Base-by-base conservation (phyloP, 495 filamentous ascomycete species). In the Aspergillus egyptiacus region DNA sequence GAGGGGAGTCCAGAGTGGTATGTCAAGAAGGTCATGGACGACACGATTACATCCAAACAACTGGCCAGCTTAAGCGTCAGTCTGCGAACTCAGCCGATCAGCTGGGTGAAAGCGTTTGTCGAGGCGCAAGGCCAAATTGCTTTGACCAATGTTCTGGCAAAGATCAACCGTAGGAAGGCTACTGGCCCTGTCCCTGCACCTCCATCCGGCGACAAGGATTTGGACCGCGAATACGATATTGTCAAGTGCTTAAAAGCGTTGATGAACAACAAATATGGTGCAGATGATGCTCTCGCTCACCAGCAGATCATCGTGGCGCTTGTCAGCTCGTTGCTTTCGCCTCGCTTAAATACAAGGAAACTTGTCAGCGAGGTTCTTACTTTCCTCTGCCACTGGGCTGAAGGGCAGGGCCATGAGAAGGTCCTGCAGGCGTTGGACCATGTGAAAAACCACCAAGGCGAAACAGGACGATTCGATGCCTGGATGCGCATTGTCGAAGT, bases 401-500 rank as follows among this genome's bases (percentile, higher is more conserved):
- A 91, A 38, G 89, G 89, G n/a, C 76, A 89, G 59, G 93, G 93
- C n/a, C 93, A 98, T 64, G 72, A 86, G 31, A 95, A 90, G 69
- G 93, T 98, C 18, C 79, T 98, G 48, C 85, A 94, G 68, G 87
- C 90, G 23, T 81, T 97, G 76, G 93, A 98, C 53, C 77, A 87
- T 59, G 84, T 96, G 68, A 97, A 97, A 65, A 80, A 76, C 54
- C 80, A 89, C 55, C 84, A 95, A 59, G 85, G 84, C 33, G 93
- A 98, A 65, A 96, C 93, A 60, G 93, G 93, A 25, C 84, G 94
- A 13, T 98, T 98, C 59, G 93, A 98, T 70, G 84, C 94, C 13
- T 98, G 93, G 93, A 95, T 98, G 87, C 87, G 93, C 23, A 89
- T 95, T 37, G 91, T 97, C 30, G 93, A 98, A 67, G 94, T 98